Conservation (phyloP, 345 rosid genomes). For the Ceriops decandra region DNA sequence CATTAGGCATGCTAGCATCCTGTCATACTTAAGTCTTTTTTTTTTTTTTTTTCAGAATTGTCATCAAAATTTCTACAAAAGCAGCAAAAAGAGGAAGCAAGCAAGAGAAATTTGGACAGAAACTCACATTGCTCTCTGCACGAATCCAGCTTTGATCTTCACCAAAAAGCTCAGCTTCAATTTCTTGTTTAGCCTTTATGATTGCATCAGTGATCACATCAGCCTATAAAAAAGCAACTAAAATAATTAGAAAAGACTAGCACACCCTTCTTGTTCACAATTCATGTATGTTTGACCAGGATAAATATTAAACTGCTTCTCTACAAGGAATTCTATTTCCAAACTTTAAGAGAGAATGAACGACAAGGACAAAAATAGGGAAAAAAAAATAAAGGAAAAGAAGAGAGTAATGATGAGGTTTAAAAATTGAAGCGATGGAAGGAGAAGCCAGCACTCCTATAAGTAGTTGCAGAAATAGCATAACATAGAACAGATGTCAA, state of each 20-base stretch:
- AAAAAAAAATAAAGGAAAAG: not conserved
- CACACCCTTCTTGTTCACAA: not conserved
- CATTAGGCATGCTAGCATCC: not conserved
- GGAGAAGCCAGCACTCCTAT: too few species aligned
- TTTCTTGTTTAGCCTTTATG: conserved; percentile 49
- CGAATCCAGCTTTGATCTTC: conserved; percentile 66
- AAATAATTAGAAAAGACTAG: not conserved
- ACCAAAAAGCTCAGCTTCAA: conserved; percentile 57
- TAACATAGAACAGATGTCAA: too few species aligned
- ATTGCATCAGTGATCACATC: conserved; percentile 53
- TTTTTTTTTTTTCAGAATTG: not conserved
- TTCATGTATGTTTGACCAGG: too few species aligned
- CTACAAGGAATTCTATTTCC: not conserved
- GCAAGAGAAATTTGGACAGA: conserved; percentile 2
- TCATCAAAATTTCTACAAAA: not conserved
- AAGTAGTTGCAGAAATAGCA: not conserved
- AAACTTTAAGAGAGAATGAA: not conserved
- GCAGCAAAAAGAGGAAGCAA: not conserved
- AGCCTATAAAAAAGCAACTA: conserved; percentile 28
- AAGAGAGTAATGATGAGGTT: not conserved
- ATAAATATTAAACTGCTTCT: too few species aligned
- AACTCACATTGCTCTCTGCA: conserved; percentile 50
- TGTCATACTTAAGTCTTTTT: not conserved
- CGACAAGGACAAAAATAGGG: too few species aligned
- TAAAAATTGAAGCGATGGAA: not conserved